Evolutionary conservation across 2,329 filamentous ascomycete genomes (phyloP).

Genomic region (Xylaria sp.): DNA sequence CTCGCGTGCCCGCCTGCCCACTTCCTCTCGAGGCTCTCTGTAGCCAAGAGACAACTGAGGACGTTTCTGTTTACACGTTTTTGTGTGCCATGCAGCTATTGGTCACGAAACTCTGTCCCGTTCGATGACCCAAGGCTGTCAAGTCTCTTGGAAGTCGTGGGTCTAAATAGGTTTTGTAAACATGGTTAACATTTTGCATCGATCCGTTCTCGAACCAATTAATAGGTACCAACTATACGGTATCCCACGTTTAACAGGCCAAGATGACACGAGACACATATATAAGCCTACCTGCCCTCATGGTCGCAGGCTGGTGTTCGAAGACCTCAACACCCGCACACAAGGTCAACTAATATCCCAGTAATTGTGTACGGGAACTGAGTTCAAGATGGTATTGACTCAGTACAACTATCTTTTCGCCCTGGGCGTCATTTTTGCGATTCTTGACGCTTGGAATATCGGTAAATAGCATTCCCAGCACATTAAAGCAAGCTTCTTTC

Average conservation of each 20-base stretch:
- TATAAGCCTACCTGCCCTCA: not conserved
- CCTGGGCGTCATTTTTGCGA: slow-evolving; percentile 68
- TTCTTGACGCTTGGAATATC: slow-evolving; percentile 71
- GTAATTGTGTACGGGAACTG: not conserved
- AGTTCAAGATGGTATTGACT: slow-evolving; percentile 43
- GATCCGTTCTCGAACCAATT: no score
- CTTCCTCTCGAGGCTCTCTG: not conserved
- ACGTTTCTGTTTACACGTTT: not conserved
- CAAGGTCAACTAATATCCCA: not conserved
- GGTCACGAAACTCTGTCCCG: not conserved
- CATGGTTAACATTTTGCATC: no score
- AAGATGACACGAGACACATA: not conserved
- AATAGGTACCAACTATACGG: no score
- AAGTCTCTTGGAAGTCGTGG: not conserved
- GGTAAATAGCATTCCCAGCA: slow-evolving; percentile 43
- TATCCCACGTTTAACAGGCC: not conserved
- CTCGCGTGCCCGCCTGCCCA: not conserved
- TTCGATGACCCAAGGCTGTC: not conserved
- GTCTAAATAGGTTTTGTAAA: not conserved
- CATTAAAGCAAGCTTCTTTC: not conserved
- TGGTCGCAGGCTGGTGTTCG: not conserved
- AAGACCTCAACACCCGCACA: not conserved
- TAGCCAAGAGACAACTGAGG: not conserved
- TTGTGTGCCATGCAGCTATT: not conserved
- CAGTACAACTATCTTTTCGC: slow-evolving; percentile 69